These are phyloP conservation scores for Microbotryum violaceum DNA, from an alignment of 1,284 basidiomycete genomes.

Conservation along the genomic window DNA sequence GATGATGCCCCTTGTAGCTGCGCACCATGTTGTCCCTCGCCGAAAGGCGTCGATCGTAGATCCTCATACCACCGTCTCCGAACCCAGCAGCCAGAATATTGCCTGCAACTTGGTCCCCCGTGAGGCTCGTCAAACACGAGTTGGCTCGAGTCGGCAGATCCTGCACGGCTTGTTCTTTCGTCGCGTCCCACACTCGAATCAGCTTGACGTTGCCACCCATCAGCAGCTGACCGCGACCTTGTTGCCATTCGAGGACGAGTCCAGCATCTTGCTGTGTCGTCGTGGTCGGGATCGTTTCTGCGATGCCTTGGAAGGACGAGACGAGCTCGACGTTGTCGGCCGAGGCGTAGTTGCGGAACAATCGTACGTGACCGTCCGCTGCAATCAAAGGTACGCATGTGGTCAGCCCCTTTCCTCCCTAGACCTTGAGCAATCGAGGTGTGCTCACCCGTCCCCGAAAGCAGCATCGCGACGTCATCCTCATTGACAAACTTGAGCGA, in stretches of 20 bases:
- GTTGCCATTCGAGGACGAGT: conserved; percentile 88
- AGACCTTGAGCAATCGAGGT: conserved; percentile 8
- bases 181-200: conserved; percentile 91
- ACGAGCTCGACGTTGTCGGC: conserved; percentile 63
- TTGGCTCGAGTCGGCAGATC: conserved; percentile 83
- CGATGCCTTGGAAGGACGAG: conserved; percentile 83
- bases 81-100: conserved; percentile 85
- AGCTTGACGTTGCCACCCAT: conserved; percentile 85
- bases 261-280: conserved; percentile 61
- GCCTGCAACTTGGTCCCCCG: conserved; percentile 67
- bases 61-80: conserved; percentile 80
- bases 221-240: conserved; percentile 72
- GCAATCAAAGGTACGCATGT: conserved; percentile 8
- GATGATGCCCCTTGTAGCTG: conserved; percentile 63
- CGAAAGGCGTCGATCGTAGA: conserved; percentile 84
- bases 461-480: conserved; percentile 81
- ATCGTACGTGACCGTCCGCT: conserved; percentile 86
- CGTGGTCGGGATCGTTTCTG: conserved; percentile 60
- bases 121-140: conserved; percentile 78
- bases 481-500: conserved; percentile 92
- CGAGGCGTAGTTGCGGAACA: conserved; percentile 76
- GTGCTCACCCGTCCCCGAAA: conserved; percentile 71
- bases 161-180: conserved; percentile 60
- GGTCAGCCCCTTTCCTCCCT: not conserved
- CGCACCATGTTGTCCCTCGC: conserved; percentile 78